Percentiles rank a stretch among this genome's conserved stretches.
These are phyloP conservation scores for Rhytidiadelphus loreus DNA, from an alignment of 225 moss, liverwort and hornwort genomes.

Conservation along the genomic window DNA sequence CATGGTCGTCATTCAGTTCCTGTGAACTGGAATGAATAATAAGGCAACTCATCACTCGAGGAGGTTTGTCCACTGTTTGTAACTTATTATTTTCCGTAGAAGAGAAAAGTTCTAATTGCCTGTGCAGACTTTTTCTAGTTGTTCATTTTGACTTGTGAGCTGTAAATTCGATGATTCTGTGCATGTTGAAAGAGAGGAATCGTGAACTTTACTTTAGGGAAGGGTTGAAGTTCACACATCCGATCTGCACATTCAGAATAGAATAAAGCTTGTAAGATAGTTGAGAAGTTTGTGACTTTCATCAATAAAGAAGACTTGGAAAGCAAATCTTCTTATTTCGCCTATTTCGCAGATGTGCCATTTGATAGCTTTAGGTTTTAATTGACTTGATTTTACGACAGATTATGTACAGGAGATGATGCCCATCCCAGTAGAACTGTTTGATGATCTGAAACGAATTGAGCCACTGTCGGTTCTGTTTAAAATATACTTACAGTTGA, in stretches of 20 bases:
- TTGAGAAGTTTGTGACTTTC: neutral
- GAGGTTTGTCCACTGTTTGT: neutral
- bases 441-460: neutral
- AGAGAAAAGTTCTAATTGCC: neutral
- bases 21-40: neutral
- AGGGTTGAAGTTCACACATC: neutral
- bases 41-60: neutral
- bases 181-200: neutral
- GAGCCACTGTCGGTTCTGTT: neutral
- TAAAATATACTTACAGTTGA: neutral
- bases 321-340: neutral
- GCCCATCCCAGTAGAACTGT: neutral
- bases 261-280: neutral
- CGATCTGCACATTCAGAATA: neutral
- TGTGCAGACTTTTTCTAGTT: neutral
- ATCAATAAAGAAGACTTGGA: neutral
- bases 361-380: neutral
- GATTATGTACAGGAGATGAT: neutral
- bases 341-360: neutral
- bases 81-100: neutral
- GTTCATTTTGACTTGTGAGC: neutral
- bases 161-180: conserved; percentile 4
- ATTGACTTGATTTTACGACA: neutral
- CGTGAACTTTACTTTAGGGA: neutral
- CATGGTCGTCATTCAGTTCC: neutral